Percentiles rank a stretch among this genome's conserved stretches.
Evolutionary conservation across 2,329 filamentous ascomycete species (phyloP).

Genomic region (Fusarium gaditjirri): DNA sequence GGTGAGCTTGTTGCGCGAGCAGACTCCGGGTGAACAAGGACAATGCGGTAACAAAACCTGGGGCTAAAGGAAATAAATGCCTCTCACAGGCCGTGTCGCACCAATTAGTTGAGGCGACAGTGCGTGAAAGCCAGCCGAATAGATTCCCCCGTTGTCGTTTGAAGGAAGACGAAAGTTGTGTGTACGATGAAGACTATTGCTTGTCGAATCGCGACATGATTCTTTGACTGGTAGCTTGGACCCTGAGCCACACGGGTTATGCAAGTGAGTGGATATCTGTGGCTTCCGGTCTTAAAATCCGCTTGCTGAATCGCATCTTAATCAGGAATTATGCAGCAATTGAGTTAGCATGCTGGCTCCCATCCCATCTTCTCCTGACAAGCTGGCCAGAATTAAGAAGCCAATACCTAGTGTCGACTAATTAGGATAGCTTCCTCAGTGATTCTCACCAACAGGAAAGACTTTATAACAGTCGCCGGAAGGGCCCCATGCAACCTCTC

Average conservation of each 20-base stretch:
- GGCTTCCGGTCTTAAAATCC: background rate
- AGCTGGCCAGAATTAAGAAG: constrained; percentile 37
- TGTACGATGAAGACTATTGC: constrained; percentile 7
- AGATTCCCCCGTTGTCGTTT: background rate
- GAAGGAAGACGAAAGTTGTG: background rate
- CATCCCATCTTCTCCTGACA: constrained; percentile 32
- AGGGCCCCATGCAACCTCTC: constrained; percentile 26
- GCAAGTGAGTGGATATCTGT: background rate
- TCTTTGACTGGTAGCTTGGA: constrained; percentile 18
- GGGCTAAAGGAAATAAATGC: background rate
- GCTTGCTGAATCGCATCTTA: background rate
- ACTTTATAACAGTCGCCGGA: constrained; percentile 12
- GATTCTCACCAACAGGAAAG: constrained; percentile 8
- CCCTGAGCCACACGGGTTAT: background rate
- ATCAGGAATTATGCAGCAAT: constrained; percentile 36
- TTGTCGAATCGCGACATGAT: constrained; percentile 31
- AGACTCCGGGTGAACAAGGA: background rate
- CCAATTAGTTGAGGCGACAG: background rate
- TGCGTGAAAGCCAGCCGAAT: background rate
- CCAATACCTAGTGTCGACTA: constrained; percentile 5
- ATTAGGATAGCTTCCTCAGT: constrained; percentile 26
- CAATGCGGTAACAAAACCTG: constrained; percentile 12
- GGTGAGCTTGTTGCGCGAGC: constrained; percentile 13
- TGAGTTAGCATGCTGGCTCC: constrained; percentile 9
- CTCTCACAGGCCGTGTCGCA: constrained; percentile 7